These are phyloP conservation scores for Quercus ilex DNA, from an alignment of 306 rosid species.

Conservation along the genomic window DNA sequence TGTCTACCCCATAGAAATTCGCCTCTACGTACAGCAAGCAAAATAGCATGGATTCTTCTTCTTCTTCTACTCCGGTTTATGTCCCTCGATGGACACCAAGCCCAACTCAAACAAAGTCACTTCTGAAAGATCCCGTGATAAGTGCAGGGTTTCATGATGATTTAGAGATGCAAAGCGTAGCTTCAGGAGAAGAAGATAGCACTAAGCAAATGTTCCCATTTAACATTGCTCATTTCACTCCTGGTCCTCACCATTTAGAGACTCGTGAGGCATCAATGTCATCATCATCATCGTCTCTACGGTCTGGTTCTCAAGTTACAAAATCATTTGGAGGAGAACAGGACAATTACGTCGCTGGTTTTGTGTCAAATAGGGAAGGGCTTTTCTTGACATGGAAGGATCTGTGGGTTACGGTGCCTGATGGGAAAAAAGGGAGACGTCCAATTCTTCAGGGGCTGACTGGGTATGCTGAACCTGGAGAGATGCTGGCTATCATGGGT, in stretches of 20 bases:
- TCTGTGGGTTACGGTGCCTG: slow-evolving; percentile 26
- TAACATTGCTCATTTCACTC: background rate
- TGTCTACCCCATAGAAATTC: too few relatives aligned
- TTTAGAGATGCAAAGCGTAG: background rate
- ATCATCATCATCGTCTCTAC: background rate
- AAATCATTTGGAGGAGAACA: background rate
- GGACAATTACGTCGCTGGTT: background rate
- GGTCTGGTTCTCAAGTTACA: background rate
- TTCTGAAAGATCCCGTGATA: background rate
- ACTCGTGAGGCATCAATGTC: background rate
- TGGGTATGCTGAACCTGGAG: slow-evolving; percentile 60
- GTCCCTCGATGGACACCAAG: slow-evolving; percentile 34
- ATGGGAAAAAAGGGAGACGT: slow-evolving; percentile 8
- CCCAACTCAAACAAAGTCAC: too few relatives aligned
- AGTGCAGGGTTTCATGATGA: background rate
- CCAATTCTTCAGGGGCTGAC: slow-evolving; percentile 30
- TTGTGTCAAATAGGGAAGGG: background rate
- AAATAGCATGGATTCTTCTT: too few relatives aligned
- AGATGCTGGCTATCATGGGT: slow-evolving; percentile 73
- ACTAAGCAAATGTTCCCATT: slow-evolving; percentile 15
- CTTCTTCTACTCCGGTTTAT: too few relatives aligned
- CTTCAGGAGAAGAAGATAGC: slow-evolving; percentile 3
- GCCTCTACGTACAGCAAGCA: too few relatives aligned
- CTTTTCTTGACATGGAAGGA: slow-evolving; percentile 32
- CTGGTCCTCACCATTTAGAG: background rate